Evolutionary conservation across 2,329 filamentous ascomycete species (phyloP).

Genomic region (Claviceps sp.): DNA sequence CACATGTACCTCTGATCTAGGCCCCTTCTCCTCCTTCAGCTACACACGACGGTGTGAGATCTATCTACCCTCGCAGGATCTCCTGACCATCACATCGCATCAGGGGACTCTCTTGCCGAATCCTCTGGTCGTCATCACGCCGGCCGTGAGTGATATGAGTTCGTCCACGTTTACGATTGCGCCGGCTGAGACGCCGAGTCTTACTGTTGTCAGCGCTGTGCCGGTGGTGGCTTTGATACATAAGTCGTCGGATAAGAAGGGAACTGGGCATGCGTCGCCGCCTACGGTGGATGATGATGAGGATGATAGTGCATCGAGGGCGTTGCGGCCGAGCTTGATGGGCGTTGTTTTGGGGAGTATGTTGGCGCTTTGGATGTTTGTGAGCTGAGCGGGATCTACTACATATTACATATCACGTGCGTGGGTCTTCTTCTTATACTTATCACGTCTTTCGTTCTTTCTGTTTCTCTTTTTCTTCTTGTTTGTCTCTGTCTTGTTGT

Average conservation of each 20-base stretch:
- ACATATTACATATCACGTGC: too few relatives aligned
- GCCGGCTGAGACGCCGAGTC: not conserved
- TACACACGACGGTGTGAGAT: not conserved
- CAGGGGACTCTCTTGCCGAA: not conserved
- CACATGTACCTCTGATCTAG: slow-evolving; percentile 6
- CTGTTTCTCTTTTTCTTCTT: not conserved
- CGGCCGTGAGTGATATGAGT: not conserved
- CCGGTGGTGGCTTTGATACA: slow-evolving; percentile 10
- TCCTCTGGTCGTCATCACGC: not conserved
- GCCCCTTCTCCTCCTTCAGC: not conserved
- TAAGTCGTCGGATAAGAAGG: slow-evolving; percentile 6
- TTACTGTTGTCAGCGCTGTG: slow-evolving; percentile 2
- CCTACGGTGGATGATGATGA: not conserved
- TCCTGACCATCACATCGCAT: not conserved
- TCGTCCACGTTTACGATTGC: not conserved
- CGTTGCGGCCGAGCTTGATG: not conserved
- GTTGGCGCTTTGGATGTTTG: not conserved
- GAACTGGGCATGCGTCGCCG: not conserved
- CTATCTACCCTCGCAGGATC: not conserved
- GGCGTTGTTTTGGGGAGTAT: not conserved
- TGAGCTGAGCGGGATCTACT: not conserved
- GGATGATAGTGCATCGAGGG: not conserved
- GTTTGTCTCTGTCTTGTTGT: not conserved
- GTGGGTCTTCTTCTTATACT: not conserved
- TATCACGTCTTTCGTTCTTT: not conserved